These are phyloP conservation scores for Austroboletus sp. DNA, from an alignment of 1,284 basidiomycete species.

Conservation along the genomic window DNA sequence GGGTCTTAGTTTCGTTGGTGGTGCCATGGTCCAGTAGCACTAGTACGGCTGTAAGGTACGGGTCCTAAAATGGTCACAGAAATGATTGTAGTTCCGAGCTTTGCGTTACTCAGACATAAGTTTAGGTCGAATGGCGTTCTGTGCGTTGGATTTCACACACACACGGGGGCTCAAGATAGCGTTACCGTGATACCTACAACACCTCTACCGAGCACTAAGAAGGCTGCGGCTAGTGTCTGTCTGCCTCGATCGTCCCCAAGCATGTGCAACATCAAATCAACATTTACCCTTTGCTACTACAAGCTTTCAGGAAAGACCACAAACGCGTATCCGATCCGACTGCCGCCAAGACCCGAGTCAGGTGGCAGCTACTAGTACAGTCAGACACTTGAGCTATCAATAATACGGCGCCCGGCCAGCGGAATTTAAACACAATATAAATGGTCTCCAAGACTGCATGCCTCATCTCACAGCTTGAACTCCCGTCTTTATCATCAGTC, in stretches of 20 bases:
- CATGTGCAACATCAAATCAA: no score
- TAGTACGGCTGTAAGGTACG: not conserved
- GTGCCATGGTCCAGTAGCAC: conserved; percentile 16
- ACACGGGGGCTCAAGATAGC: no score
- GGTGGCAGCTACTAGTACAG: not conserved
- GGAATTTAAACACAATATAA: not conserved
- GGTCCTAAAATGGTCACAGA: conserved; percentile 1
- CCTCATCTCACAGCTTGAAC: not conserved
- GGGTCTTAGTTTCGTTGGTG: conserved; percentile 23
- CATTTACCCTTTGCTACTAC: no score
- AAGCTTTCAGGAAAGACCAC: no score
- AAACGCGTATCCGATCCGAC: no score
- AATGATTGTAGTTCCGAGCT: not conserved
- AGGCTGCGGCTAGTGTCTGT: no score
- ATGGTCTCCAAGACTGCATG: not conserved
- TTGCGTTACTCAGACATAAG: not conserved
- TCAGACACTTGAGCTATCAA: conserved; percentile 9
- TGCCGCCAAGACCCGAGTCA: no score
- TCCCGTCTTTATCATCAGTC: not conserved
- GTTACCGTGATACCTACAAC: no score
- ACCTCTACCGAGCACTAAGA: no score
- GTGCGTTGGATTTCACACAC: no score
- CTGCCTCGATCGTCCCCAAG: no score
- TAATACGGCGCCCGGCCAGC: conserved; percentile 6
- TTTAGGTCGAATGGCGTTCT: no score